Evolutionary conservation across 345 rosid species (phyloP).

Genomic region (Eucalyptus regnans): DNA sequence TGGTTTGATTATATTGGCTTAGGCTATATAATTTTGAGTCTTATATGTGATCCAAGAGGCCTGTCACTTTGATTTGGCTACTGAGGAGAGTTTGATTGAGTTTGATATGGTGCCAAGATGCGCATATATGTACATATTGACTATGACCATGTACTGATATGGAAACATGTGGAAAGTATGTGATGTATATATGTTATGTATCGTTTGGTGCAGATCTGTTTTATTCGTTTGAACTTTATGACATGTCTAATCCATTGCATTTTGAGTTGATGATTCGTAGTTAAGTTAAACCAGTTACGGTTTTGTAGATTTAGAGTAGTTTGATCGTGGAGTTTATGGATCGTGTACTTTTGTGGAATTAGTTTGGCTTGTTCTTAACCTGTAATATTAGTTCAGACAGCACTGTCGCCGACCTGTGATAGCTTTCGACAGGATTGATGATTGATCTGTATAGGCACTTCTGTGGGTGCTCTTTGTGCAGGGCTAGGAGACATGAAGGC

Average conservation of each 20-base stretch:
- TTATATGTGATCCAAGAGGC: neutral
- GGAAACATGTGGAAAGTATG: neutral
- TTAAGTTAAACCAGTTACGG: neutral
- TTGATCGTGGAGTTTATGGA: neutral
- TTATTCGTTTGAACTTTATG: neutral
- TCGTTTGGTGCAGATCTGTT: neutral
- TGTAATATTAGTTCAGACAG: neutral
- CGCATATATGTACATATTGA: neutral
- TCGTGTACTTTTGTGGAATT: neutral
- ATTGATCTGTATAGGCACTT: neutral
- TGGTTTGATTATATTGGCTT: neutral
- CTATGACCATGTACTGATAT: neutral
- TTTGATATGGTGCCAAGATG: neutral
- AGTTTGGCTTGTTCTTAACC: neutral
- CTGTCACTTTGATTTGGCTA: neutral
- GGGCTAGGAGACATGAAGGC: neutral
- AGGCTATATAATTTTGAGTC: neutral
- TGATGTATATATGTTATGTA: neutral
- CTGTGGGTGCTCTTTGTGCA: neutral
- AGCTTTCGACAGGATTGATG: neutral
- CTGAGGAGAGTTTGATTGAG: neutral
- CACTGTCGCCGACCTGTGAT: neutral
- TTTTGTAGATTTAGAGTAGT: neutral
- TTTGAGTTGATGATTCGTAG: neutral
- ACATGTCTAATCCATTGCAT: neutral